phyloP scores from a whole-genome alignment of 2,329 filamentous ascomycete species.

The Phialophora macrospora region DNA sequence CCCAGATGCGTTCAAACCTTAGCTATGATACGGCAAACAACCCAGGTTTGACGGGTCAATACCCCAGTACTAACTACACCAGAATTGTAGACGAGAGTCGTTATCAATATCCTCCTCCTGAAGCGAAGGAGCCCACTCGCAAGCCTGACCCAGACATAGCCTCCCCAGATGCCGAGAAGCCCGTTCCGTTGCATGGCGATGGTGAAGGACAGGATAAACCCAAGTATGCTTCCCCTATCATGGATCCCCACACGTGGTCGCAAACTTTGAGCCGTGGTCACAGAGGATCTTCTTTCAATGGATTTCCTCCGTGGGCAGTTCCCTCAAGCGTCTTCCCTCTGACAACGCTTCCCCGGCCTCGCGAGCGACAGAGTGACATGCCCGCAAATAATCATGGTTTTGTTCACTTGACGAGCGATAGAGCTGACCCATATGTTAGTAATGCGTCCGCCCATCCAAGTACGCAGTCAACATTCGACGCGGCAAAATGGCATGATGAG shows the following conservation, averaged over 20 bases:
- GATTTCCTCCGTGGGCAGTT: constrained; percentile 40
- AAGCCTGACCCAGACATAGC: constrained; percentile 33
- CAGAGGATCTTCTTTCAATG: constrained; percentile 30
- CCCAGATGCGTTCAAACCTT: constrained; percentile 17
- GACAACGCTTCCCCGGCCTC: constrained; percentile 25
- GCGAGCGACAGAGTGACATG: constrained; percentile 9
- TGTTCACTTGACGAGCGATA: constrained; percentile 8
- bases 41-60: constrained; percentile 36
- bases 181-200: constrained; percentile 14
- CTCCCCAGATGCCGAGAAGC: constrained; percentile 26
- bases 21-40: constrained; percentile 23
- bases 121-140: constrained; percentile 28
- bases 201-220: constrained; percentile 28
- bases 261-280: constrained; percentile 12
- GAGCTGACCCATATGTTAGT: constrained; percentile 26
- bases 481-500: constrained; percentile 49
- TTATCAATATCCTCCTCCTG: constrained; percentile 38
- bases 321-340: constrained; percentile 39
- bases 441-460: constrained; percentile 42
- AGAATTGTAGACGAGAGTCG: constrained; percentile 34
- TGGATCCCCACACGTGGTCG: constrained; percentile 22
- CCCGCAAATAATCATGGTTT: neutral
- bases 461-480: constrained; percentile 48
- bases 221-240: constrained; percentile 34
- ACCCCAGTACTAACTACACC: constrained; percentile 38